These are phyloP conservation scores for Ganoderma meredithae DNA, from an alignment of 1,284 basidiomycete genomes.

Conservation along the genomic window DNA sequence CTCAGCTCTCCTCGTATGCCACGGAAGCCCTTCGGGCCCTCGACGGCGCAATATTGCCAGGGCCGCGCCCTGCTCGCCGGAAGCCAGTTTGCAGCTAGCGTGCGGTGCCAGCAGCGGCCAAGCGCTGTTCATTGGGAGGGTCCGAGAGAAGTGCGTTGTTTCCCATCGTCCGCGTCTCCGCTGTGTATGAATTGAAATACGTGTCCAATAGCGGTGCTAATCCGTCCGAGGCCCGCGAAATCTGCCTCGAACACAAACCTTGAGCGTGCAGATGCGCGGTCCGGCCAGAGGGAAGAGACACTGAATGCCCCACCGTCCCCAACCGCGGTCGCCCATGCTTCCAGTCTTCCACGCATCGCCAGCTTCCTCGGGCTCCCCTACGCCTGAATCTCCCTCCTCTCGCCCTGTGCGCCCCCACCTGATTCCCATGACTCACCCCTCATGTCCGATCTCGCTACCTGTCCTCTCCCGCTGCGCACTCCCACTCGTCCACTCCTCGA, in stretches of 20 bases:
- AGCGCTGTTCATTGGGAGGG: constrained; percentile 6
- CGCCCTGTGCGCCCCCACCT: constrained; percentile 16
- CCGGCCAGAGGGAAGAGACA: constrained; percentile 16
- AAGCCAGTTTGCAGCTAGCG: neutral
- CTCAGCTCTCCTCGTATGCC: constrained; percentile 11
- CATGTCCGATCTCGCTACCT: constrained; percentile 28
- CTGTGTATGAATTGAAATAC: constrained; percentile 17
- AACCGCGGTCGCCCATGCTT: constrained; percentile 29
- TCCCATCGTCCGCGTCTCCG: constrained; percentile 28
- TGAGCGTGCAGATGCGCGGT: constrained; percentile 20
- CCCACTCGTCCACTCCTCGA: constrained; percentile 9
- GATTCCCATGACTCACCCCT: constrained; percentile 29
- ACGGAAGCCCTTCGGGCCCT: constrained; percentile 6
- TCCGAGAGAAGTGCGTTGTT: constrained; percentile 24
- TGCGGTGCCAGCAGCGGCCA: constrained; percentile 7
- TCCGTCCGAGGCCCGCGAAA: constrained; percentile 25
- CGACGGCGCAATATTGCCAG: constrained; percentile 2
- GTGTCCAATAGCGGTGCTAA: constrained; percentile 26
- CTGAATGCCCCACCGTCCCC: constrained; percentile 19
- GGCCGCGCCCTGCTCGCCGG: neutral
- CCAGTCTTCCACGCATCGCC: constrained; percentile 29
- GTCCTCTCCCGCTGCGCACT: constrained; percentile 12
- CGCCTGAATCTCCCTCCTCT: constrained; percentile 29
- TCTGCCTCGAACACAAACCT: constrained; percentile 27
- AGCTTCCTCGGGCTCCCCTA: constrained; percentile 20